Evolutionary conservation across 2,329 filamentous ascomycete species (phyloP).

Genomic region (Torrubiellomyces zombiae): DNA sequence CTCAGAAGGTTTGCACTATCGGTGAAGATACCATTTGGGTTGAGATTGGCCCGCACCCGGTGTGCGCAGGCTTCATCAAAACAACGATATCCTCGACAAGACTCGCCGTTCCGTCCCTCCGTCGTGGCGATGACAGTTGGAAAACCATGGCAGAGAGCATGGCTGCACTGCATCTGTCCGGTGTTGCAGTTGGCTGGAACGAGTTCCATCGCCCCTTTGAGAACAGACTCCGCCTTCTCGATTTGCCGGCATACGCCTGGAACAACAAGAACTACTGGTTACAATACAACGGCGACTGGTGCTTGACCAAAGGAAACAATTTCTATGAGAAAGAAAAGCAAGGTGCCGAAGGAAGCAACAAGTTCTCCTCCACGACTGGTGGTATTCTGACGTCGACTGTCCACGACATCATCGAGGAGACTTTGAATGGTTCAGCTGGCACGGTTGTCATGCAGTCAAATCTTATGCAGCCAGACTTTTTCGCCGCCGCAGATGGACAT

Average conservation of each 20-base stretch:
- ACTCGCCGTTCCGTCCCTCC: slow-evolving; percentile 40
- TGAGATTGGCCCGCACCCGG: slow-evolving; percentile 47
- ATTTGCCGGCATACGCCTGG: slow-evolving; percentile 54
- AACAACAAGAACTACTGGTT: slow-evolving; percentile 59
- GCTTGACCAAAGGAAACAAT: slow-evolving; percentile 46
- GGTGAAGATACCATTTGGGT: slow-evolving; percentile 1
- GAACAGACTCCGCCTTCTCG: slow-evolving; percentile 29
- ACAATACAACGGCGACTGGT: slow-evolving; percentile 51
- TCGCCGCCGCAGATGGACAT: slow-evolving; percentile 22
- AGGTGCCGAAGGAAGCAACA: not conserved
- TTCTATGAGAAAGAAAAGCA: slow-evolving; percentile 23
- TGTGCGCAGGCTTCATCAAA: slow-evolving; percentile 48
- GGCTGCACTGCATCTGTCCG: slow-evolving; percentile 39
- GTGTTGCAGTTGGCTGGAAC: slow-evolving; percentile 30
- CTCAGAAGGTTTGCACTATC: not conserved
- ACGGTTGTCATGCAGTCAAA: slow-evolving; percentile 20
- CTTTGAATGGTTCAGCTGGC: slow-evolving; percentile 9
- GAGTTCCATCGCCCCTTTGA: slow-evolving; percentile 44
- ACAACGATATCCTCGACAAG: slow-evolving; percentile 35
- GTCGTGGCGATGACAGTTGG: slow-evolving; percentile 48
- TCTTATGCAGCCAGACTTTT: slow-evolving; percentile 20
- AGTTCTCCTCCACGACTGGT: not conserved
- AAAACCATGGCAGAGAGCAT: slow-evolving; percentile 43
- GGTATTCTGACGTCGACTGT: slow-evolving; percentile 14
- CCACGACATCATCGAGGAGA: slow-evolving; percentile 20